These are phyloP conservation scores for Trichoderma asperelloides DNA, from an alignment of 495 filamentous ascomycete species.

Conservation along the genomic window DNA sequence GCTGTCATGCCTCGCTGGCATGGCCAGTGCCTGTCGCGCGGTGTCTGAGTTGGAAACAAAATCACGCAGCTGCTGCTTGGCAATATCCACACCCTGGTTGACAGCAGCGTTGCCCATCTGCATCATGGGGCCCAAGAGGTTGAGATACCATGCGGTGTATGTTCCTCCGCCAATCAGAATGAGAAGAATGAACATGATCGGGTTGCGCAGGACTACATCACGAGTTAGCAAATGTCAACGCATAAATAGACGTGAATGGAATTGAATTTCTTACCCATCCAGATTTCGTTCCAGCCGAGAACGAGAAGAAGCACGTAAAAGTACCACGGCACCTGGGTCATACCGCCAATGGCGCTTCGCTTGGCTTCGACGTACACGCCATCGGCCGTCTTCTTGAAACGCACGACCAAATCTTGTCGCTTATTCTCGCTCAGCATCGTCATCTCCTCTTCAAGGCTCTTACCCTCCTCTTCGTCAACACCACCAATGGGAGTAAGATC, in stretches of 20 bases:
- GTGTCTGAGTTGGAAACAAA: conserved; percentile 76
- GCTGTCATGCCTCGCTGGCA: conserved; percentile 41
- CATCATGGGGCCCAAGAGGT: conserved; percentile 90
- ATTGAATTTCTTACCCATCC: conserved; percentile 58
- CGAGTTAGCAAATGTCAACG: conserved; percentile 25
- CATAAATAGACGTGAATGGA: conserved; percentile 9
- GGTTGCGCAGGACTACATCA: conserved; percentile 74
- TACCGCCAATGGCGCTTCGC: conserved; percentile 87
- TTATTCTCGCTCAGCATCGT: conserved; percentile 85
- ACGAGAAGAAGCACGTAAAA: conserved; percentile 85
- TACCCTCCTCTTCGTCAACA: conserved; percentile 85
- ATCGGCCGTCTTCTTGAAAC: conserved; percentile 96
- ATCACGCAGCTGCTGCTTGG: conserved; percentile 77
- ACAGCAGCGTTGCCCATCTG: conserved; percentile 88
- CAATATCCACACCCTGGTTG: conserved; percentile 77
- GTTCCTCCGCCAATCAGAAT: conserved; percentile 63
- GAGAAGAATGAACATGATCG: conserved; percentile 82
- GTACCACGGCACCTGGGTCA: conserved; percentile 88
- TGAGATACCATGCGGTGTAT: conserved; percentile 86
- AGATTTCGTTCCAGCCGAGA: conserved; percentile 94
- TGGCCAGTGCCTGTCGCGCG: conserved; percentile 68
- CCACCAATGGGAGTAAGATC: conserved; percentile 79
- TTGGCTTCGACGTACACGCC: conserved; percentile 97
- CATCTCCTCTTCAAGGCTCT: conserved; percentile 91
- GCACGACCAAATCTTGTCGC: conserved; percentile 75